Percentiles rank a stretch among this genome's conserved stretches.
Evolutionary conservation across 1,284 basidiomycete species (phyloP).

Genomic region (Ceraceosorus bombacis): DNA sequence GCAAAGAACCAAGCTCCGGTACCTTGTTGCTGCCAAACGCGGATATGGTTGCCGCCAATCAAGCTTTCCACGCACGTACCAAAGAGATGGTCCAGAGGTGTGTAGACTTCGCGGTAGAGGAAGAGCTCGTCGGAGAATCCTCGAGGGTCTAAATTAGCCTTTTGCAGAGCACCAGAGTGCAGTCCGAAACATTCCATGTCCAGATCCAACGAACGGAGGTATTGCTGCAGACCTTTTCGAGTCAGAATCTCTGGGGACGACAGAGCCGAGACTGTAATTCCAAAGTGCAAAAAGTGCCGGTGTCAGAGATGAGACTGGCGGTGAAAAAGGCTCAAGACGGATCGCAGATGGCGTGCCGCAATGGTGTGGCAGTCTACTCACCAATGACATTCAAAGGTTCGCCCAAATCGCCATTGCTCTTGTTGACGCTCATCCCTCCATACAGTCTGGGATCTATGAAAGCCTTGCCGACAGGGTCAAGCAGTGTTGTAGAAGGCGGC

Average conservation of each 20-base stretch:
- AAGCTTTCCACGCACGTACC: constrained; percentile 17
- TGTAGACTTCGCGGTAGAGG: constrained; percentile 33
- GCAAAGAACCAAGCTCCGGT: constrained; percentile 49
- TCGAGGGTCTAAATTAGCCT: constrained; percentile 24
- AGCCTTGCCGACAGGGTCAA: constrained; percentile 21
- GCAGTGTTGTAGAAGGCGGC: background rate
- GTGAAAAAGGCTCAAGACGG: background rate
- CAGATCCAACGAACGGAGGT: constrained; percentile 16
- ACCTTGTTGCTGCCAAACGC: constrained; percentile 33
- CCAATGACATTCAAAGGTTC: constrained; percentile 19
- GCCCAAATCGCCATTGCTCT: constrained; percentile 18
- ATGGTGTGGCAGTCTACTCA: background rate
- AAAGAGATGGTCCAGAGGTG: constrained; percentile 20
- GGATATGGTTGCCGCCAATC: constrained; percentile 15
- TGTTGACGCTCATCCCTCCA: constrained; percentile 27
- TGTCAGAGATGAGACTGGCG: background rate
- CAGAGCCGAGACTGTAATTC: constrained; percentile 9
- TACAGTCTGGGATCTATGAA: constrained; percentile 31
- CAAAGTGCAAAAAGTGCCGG: background rate
- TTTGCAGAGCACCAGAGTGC: constrained; percentile 22
- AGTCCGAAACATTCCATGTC: constrained; percentile 20
- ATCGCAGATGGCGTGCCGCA: background rate
- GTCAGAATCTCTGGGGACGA: constrained; percentile 15
- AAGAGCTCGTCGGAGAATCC: constrained; percentile 29
- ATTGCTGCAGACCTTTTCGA: constrained; percentile 16